These are phyloP conservation scores for Flaveria robusta DNA, from an alignment of 129 eudicot genomes.

Conservation along the genomic window DNA sequence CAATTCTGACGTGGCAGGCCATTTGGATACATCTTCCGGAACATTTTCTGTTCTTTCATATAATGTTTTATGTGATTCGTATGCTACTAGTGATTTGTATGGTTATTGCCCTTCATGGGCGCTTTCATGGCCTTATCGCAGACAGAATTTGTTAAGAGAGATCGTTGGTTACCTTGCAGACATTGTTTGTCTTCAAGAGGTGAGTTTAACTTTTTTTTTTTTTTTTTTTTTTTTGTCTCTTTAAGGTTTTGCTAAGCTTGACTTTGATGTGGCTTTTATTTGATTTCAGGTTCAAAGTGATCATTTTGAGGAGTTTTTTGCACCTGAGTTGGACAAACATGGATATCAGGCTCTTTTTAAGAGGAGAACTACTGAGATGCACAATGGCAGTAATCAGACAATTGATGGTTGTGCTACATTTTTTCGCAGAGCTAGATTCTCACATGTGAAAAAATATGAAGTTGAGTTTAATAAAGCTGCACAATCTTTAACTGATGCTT, in stretches of 20 bases:
- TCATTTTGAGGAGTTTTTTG: conserved; percentile 89
- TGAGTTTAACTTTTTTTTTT: conserved; percentile 23
- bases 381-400: conserved; percentile 41
- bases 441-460: conserved; percentile 63
- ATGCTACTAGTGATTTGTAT: conserved; percentile 78
- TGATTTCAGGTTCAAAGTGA: conserved; percentile 77
- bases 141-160: conserved; percentile 91
- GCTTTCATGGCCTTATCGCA: conserved; percentile 93
- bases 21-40: conserved; percentile 63
- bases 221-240: too few relatives aligned
- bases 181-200: conserved; percentile 97
- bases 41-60: conserved; percentile 87
- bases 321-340: conserved; percentile 95
- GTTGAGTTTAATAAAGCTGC: conserved; percentile 66
- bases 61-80: conserved; percentile 73
- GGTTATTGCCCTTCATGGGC: conserved; percentile 99
- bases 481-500: conserved; percentile 57
- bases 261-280: background rate
- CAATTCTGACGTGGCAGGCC: conserved; percentile 69
- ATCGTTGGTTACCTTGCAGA: conserved; percentile 97
- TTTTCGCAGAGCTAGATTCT: conserved; percentile 56
- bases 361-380: conserved; percentile 82
- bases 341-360: conserved; percentile 92
- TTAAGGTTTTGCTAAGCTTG: background rate
- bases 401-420: conserved; percentile 68